A percentile compares a stretch with the other conserved stretches of the same genome.
Evolutionary conservation across 169 alveolate genomes (phyloP).

Genomic region (Theileria annulata): DNA sequence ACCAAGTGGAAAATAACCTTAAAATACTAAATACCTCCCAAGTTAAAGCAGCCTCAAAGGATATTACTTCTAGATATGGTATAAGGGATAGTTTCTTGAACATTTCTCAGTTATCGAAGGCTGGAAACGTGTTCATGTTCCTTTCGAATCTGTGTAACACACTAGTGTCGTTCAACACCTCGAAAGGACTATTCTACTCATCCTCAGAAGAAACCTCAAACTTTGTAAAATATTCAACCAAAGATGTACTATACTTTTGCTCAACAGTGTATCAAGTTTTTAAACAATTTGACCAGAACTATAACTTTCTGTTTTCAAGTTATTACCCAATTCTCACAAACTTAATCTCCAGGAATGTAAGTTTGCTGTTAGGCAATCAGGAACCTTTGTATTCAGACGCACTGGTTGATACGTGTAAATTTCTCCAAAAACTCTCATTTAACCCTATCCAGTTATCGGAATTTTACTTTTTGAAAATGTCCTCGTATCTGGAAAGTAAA

Average conservation of each 20-base stretch:
- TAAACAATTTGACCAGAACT: constrained; percentile 3
- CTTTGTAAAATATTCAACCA: not conserved
- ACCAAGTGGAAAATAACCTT: constrained; percentile 36
- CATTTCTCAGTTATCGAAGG: constrained; percentile 44
- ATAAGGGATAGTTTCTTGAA: constrained; percentile 45
- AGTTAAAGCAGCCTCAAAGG: constrained; percentile 58
- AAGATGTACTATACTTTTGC: constrained; percentile 21
- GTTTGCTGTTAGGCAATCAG: not conserved
- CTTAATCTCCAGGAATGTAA: not conserved
- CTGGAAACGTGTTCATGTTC: constrained; percentile 35
- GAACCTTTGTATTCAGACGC: not conserved
- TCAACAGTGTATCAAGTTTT: constrained; percentile 18
- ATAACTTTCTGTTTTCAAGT: constrained; percentile 5
- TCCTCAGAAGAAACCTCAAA: constrained; percentile 2
- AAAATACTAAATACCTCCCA: constrained; percentile 53
- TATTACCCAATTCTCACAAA: constrained; percentile 4
- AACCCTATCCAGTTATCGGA: not conserved
- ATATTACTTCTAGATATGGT: constrained; percentile 58
- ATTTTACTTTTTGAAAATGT: not conserved
- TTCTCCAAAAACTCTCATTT: not conserved
- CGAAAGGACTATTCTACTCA: not conserved
- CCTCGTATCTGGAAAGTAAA: constrained; percentile 7
- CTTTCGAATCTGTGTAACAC: constrained; percentile 17
- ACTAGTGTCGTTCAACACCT: constrained; percentile 2
- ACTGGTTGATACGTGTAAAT: not conserved